Evolutionary conservation across 805 yeast genomes (phyloP).

Genomic region (Babjeviella inositovora): DNA sequence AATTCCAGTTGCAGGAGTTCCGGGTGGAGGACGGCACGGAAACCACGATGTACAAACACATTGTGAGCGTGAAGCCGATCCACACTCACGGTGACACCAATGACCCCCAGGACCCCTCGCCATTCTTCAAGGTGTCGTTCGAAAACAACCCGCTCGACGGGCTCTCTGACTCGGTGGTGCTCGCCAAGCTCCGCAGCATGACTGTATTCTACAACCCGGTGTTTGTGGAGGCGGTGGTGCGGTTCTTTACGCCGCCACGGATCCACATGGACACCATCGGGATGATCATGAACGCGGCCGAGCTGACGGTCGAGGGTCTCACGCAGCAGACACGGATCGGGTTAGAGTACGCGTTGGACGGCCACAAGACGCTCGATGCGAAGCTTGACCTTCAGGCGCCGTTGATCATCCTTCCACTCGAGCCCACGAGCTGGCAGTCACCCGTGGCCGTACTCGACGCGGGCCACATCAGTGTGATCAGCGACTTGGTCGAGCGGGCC

Average conservation of each 20-base stretch:
- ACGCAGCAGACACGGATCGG: slow-evolving; percentile 86
- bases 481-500: slow-evolving; percentile 64
- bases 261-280: slow-evolving; percentile 79
- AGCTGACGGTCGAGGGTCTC: slow-evolving; percentile 82
- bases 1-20: slow-evolving; percentile 66
- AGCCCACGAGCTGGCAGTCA: slow-evolving; percentile 62
- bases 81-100: slow-evolving; percentile 10
- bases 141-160: slow-evolving; percentile 81
- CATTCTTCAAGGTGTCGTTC: slow-evolving; percentile 69
- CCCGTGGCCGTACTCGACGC: slow-evolving; percentile 91
- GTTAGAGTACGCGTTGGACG: slow-evolving; percentile 82
- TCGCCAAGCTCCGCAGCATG: slow-evolving; percentile 69
- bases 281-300: slow-evolving; percentile 87
- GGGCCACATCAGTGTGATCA: slow-evolving; percentile 76
- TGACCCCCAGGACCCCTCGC: slow-evolving; percentile 16
- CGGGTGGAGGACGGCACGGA: slow-evolving; percentile 79
- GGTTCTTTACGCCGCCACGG: slow-evolving; percentile 77
- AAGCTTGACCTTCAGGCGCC: slow-evolving; percentile 92
- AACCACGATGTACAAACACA: slow-evolving; percentile 66
- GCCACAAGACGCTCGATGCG: slow-evolving; percentile 80
- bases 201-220: slow-evolving; percentile 80
- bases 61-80: slow-evolving; percentile 67
- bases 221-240: slow-evolving; percentile 58
- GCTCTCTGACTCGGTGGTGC: slow-evolving; percentile 64
- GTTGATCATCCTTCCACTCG: slow-evolving; percentile 69